Conservation (phyloP, 169 alveolate species). For the Plasmodium adleri region DNA sequence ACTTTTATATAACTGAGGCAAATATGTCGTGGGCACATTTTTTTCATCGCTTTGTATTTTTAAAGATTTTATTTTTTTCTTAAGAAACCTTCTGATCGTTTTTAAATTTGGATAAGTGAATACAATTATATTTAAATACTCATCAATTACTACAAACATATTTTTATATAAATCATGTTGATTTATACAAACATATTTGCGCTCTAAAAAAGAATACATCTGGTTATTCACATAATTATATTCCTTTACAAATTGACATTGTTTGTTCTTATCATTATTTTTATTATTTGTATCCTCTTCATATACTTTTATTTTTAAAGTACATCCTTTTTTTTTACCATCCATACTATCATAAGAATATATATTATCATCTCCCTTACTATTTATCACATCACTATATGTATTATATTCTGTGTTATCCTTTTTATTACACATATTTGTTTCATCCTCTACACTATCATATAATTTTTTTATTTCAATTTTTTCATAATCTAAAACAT, state of each 20-base stretch:
- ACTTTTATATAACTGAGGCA: slow-evolving; percentile 53
- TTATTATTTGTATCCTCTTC: neutral
- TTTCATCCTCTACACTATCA: neutral
- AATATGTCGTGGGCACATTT: slow-evolving; percentile 42
- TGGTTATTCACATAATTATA: too few species aligned
- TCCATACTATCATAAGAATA: neutral
- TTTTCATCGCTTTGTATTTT: slow-evolving; percentile 4
- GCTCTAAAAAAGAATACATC: neutral
- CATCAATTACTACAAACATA: slow-evolving; percentile 29
- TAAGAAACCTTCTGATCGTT: slow-evolving; percentile 33
- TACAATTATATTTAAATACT: slow-evolving; percentile 9
- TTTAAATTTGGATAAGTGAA: slow-evolving; percentile 46
- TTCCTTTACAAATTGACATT: neutral
- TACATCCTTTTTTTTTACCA: neutral
- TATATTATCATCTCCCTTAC: neutral
- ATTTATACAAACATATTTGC: slow-evolving; percentile 2
- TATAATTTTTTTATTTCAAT: slow-evolving; percentile 12
- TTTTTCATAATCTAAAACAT: slow-evolving; percentile 19
- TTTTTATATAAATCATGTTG: slow-evolving; percentile 58
- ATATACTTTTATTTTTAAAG: neutral
- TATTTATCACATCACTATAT: neutral
- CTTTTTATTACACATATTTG: neutral
- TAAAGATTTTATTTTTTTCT: slow-evolving; percentile 41
- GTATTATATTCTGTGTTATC: neutral
- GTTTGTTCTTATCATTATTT: neutral